Base-by-base conservation (phyloP, 441 rosid genomes). In the Arabidopsis lyrata region DNA sequence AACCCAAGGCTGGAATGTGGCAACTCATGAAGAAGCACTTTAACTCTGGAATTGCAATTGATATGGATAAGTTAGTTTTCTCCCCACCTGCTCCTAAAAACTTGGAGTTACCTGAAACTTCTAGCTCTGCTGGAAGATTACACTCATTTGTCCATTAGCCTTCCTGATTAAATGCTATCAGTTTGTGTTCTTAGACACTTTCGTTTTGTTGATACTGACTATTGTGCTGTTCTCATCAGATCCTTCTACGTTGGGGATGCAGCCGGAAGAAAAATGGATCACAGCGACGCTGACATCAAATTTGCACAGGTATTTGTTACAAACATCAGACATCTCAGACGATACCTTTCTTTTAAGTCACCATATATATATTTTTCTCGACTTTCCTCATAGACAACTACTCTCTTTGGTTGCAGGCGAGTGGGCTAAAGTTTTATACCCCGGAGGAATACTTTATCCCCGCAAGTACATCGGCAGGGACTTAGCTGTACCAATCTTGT, bases 211-310 rank as follows among this genome's bases (percentile, higher is more conserved):
- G 22, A 63, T 27, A 44, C 53, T 63, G 35, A 76, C 71, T 68
- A 58, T 0, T 55, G 10, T 24, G 55, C 48, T 36, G 10, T 53
- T 18, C 3, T 36, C 48, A 53, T 65, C 77, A 92, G 99, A 79
- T 92, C 97, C 6, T 95, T 92, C 79, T 94, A 92, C 67, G 99
- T 94, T 57, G 99, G 99, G 11, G 99, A 94, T 79, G 97, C 99
- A 60, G 97, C 97, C 1, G 99, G 99, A 66, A 87, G 97, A 78
- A 71, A 66, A 44, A 67, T 72, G 5, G 97, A 95, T 81, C 97
- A 90, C 77, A 89, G 97, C 68, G 96, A 92, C 60, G 92, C 97
- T 70, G 99, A 92, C 81, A 68, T 82, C 48, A 83, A 88, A 80
- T 95, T 95, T 85, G 97, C 99, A 5, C 78, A 85, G 97, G 99